A percentile compares a stretch with the other conserved stretches of the same genome.
These are phyloP conservation scores for Setaria viridis DNA, from an alignment of 202 grass and related monocot genomes.

Conservation along the genomic window DNA sequence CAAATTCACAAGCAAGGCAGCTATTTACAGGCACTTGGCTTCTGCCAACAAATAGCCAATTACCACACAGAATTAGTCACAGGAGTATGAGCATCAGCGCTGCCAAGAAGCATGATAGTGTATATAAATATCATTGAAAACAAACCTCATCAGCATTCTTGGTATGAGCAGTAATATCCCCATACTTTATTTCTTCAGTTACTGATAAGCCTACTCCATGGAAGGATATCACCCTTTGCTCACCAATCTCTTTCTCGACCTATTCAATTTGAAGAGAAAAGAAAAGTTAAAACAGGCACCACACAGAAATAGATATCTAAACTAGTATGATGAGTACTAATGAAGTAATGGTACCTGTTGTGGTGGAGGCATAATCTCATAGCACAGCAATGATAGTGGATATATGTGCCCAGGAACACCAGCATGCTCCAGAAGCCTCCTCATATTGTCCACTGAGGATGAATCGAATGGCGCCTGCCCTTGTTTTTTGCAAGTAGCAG, in stretches of 20 bases:
- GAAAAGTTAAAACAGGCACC: constrained; percentile 14
- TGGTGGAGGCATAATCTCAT: constrained; percentile 98
- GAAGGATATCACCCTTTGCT: constrained; percentile 88
- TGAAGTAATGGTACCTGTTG: constrained; percentile 60
- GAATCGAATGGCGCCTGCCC: constrained; percentile 87
- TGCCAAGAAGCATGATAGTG: constrained; percentile 34
- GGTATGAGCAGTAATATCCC: constrained; percentile 56
- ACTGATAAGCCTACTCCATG: constrained; percentile 85
- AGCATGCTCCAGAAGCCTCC: constrained; percentile 92
- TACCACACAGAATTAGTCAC: constrained; percentile 25
- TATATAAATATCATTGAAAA: constrained; percentile 34
- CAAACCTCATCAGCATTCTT: constrained; percentile 74
- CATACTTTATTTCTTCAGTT: constrained; percentile 78
- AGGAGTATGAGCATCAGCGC: not conserved
- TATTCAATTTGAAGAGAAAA: constrained; percentile 43
- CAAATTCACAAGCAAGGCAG: constrained; percentile 18
- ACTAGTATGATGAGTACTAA: constrained; percentile 30
- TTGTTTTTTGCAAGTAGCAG: constrained; percentile 56
- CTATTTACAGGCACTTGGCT: constrained; percentile 25
- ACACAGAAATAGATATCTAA: constrained; percentile 15
- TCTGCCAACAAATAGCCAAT: constrained; percentile 3
- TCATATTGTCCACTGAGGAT: constrained; percentile 96
- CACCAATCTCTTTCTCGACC: constrained; percentile 98
- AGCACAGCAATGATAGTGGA: constrained; percentile 86
- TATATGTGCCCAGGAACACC: constrained; percentile 84